These are phyloP conservation scores for Stemphylium vesicarium DNA, from an alignment of 2,329 filamentous ascomycete species.

Conservation along the genomic window DNA sequence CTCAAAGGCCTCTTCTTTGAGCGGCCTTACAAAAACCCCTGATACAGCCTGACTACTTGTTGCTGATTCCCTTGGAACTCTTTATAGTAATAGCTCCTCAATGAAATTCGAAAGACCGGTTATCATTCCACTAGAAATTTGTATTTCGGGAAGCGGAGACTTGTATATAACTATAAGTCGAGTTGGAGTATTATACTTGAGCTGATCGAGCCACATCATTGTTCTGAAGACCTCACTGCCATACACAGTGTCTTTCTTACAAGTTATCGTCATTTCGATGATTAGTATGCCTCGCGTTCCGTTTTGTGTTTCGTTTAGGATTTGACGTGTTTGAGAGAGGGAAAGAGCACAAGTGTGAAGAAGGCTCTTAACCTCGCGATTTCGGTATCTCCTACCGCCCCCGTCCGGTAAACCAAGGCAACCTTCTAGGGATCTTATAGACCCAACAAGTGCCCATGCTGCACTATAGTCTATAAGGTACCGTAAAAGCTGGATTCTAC, in stretches of 20 bases:
- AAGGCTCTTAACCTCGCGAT: conserved; percentile 2
- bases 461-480: conserved; percentile 21
- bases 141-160: background rate
- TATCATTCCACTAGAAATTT: background rate
- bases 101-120: background rate
- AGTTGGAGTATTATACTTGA: background rate
- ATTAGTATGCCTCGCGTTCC: conserved; percentile 1
- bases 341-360: background rate
- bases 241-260: background rate
- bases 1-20: conserved; percentile 13
- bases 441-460: conserved; percentile 12
- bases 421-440: conserved; percentile 1
- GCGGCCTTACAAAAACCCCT: conserved; percentile 10
- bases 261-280: background rate
- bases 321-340: conserved; percentile 3
- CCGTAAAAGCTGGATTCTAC: conserved; percentile 11
- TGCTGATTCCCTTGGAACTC: background rate
- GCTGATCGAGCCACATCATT: background rate
- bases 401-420: conserved; percentile 7
- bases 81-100: background rate
- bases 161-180: background rate
- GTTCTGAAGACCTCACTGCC: background rate
- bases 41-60: background rate
- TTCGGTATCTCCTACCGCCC: background rate
- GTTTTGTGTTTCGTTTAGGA: background rate